phyloP scores from a whole-genome alignment of 352 stramenopile genomes.

The Peronosclerospora sorghi region DNA sequence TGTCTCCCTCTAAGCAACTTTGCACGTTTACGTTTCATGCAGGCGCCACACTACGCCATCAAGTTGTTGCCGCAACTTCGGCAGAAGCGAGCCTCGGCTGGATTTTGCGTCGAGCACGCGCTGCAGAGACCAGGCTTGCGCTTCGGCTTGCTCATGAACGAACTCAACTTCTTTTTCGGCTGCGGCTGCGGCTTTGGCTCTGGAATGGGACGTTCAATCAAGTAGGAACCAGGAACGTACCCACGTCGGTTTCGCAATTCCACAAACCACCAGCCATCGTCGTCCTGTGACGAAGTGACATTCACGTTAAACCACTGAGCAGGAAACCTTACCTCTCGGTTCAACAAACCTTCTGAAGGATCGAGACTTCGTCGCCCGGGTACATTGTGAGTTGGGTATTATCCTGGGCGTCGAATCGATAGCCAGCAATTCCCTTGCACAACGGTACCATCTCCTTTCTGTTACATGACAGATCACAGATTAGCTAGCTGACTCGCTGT shows the following conservation, averaged over 20 bases:
- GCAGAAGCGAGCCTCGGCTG: constrained; percentile 64
- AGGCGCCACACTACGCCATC: constrained; percentile 12
- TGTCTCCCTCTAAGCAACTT: constrained; percentile 19
- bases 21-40: too few relatives aligned
- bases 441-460: constrained; percentile 45
- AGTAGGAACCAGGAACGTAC: constrained; percentile 74
- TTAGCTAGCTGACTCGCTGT: too few relatives aligned
- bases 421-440: constrained; percentile 47
- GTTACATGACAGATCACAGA: background rate
- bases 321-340: background rate
- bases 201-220: constrained; percentile 58
- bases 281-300: constrained; percentile 25
- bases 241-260: constrained; percentile 53
- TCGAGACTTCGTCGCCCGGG: constrained; percentile 61
- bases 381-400: constrained; percentile 77
- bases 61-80: constrained; percentile 70
- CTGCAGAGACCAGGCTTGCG: constrained; percentile 48
- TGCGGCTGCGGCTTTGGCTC: constrained; percentile 23
- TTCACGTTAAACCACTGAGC: constrained; percentile 3
- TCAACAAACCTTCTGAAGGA: constrained; percentile 56
- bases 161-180: constrained; percentile 21
- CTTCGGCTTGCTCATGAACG: constrained; percentile 21
- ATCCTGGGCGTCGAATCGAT: constrained; percentile 69
- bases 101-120: constrained; percentile 64
- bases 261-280: constrained; percentile 80